A percentile compares a stretch with the other conserved stretches of the same genome.
phyloP scores from a whole-genome alignment of 2,329 filamentous ascomycete genomes.

The Pezicula radicicola region DNA sequence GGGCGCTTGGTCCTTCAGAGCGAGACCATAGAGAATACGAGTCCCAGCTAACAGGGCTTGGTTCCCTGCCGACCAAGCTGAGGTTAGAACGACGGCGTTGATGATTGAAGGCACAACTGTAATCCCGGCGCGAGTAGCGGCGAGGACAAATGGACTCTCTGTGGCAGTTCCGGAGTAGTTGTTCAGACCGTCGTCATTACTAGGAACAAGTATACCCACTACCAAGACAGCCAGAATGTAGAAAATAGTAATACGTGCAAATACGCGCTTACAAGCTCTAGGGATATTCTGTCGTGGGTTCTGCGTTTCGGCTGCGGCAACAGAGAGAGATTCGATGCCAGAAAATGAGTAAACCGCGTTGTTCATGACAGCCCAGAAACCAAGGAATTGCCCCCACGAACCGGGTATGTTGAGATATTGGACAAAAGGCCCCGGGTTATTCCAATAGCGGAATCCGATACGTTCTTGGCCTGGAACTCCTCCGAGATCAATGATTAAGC shows the following conservation, averaged over 20 bases:
- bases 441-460: constrained; percentile 69
- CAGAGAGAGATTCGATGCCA: constrained; percentile 49
- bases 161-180: constrained; percentile 43
- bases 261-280: constrained; percentile 45
- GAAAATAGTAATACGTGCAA: constrained; percentile 53
- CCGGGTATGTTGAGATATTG: constrained; percentile 56
- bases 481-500: constrained; percentile 58
- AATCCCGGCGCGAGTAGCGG: constrained; percentile 65
- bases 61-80: constrained; percentile 68
- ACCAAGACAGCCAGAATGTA: constrained; percentile 43
- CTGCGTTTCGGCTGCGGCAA: constrained; percentile 52
- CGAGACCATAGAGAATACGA: constrained; percentile 56
- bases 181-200: constrained; percentile 46
- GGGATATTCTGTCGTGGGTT: constrained; percentile 51
- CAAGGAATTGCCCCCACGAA: constrained; percentile 57
- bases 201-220: constrained; percentile 55
- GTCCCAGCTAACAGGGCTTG: constrained; percentile 60
- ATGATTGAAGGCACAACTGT: constrained; percentile 67
- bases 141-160: constrained; percentile 67
- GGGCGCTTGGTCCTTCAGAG: constrained; percentile 56
- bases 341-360: constrained; percentile 44
- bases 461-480: constrained; percentile 55
- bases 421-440: constrained; percentile 62
- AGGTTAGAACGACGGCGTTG: constrained; percentile 74
- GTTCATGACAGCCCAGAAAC: constrained; percentile 38